Evolutionary conservation across 371 early-diverging fungal genomes (phyloP).

Genomic region (Syncephalastrum contaminatum): DNA sequence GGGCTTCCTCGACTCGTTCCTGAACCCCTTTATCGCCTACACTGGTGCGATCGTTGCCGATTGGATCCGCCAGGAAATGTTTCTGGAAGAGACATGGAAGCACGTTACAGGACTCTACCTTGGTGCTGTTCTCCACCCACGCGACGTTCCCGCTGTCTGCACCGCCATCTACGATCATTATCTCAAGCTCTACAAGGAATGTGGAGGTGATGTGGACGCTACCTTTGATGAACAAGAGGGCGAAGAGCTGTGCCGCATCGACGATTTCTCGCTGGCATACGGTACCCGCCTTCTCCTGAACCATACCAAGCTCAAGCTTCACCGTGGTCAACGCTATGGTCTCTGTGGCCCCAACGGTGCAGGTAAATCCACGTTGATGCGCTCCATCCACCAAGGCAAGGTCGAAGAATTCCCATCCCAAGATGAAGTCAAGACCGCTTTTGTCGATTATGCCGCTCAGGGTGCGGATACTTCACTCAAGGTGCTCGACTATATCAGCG

Average conservation of each 20-base stretch:
- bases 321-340: conserved; percentile 80
- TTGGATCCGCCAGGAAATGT: conserved; percentile 52
- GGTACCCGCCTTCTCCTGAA: conserved; percentile 83
- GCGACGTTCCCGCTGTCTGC: conserved; percentile 39
- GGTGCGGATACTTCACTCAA: conserved; percentile 66
- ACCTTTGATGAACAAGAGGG: conserved; percentile 54
- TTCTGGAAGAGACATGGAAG: conserved; percentile 51
- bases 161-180: conserved; percentile 36
- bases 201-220: conserved; percentile 44
- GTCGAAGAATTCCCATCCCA: conserved; percentile 76
- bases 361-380: conserved; percentile 91
- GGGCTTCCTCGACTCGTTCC: conserved; percentile 58
- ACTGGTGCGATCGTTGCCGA: conserved; percentile 50
- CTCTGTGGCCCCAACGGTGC: conserved; percentile 90
- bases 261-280: conserved; percentile 78
- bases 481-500: conserved; percentile 64
- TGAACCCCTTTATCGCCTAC: conserved; percentile 43
- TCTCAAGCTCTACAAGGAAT: conserved; percentile 44
- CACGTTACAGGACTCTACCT: conserved; percentile 38
- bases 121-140: conserved; percentile 40
- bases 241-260: conserved; percentile 74
- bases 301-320: conserved; percentile 74
- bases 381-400: conserved; percentile 71
- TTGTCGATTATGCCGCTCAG: conserved; percentile 75
- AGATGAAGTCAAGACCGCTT: conserved; percentile 66